Percentiles rank a stretch among this genome's conserved stretches.
These are phyloP conservation scores for Cladorrhinum sp. DNA, from an alignment of 2,329 filamentous ascomycete genomes.

Conservation along the genomic window DNA sequence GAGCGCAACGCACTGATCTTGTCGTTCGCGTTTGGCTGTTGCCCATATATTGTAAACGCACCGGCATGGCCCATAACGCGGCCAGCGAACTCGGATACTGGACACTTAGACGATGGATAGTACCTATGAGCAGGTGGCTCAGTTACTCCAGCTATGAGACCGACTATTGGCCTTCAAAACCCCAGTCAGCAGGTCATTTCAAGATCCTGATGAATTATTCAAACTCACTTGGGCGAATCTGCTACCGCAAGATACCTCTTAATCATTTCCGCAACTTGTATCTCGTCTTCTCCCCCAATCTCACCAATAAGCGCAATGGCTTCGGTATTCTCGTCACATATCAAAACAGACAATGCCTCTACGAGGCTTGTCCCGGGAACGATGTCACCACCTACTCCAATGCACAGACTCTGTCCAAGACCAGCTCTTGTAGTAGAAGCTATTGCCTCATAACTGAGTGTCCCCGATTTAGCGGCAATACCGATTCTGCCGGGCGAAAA, in stretches of 20 bases:
- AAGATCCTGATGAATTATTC: background rate
- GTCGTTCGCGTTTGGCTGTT: slow-evolving; percentile 60
- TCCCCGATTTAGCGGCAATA: slow-evolving; percentile 78
- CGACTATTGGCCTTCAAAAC: slow-evolving; percentile 62
- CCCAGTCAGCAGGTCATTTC: background rate
- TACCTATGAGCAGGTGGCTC: slow-evolving; percentile 43
- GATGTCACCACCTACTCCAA: slow-evolving; percentile 75
- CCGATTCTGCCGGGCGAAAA: slow-evolving; percentile 70
- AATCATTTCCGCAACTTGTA: slow-evolving; percentile 71
- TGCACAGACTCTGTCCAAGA: slow-evolving; percentile 71
- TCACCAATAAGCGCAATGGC: slow-evolving; percentile 72
- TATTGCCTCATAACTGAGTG: slow-evolving; percentile 76
- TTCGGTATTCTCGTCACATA: slow-evolving; percentile 64
- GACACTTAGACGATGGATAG: background rate
- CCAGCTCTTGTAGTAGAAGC: slow-evolving; percentile 71
- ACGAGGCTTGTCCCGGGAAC: slow-evolving; percentile 72
- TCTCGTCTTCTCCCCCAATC: slow-evolving; percentile 66
- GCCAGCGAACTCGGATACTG: slow-evolving; percentile 33
- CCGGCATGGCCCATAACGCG: slow-evolving; percentile 78
- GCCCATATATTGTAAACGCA: slow-evolving; percentile 61
- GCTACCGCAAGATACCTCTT: slow-evolving; percentile 58
- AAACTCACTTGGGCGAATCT: slow-evolving; percentile 59
- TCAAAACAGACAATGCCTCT: slow-evolving; percentile 66
- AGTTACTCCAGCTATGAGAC: slow-evolving; percentile 64
- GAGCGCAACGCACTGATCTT: slow-evolving; percentile 66